Base-by-base conservation (phyloP, 208 protist species). In the Trypanosoma rangeli region DNA sequence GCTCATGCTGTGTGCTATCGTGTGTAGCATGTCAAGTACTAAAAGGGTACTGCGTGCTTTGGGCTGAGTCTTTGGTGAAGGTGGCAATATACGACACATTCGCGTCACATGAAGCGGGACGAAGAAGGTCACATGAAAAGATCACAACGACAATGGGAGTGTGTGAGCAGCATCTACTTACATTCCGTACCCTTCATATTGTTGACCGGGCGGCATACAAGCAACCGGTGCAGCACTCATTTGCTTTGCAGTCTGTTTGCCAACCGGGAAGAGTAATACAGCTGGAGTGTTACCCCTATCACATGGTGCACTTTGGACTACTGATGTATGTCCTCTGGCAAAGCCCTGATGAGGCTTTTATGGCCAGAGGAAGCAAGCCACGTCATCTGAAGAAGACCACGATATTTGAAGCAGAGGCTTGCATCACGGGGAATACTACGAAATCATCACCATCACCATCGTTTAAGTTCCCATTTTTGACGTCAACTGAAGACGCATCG, bases 221-320 rank as follows among this genome's bases (percentile, higher is more conserved):
- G 12, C 18, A 69, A 18, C 31, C 55, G 5, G 65, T 76, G 5
- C 60, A 54, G 0, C 69, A 68, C 15, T 84, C 83, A 13, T 92
- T 84, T 69, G 82, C 76, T 18, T 55, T 94, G 28, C 89, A 94
- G 68, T 92, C 86, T 1, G 63, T 94, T 24, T 73, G 87, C 33
- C 79, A 79, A 63, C 85, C 86, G 0, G 73, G 68, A 13, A 22
- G 50, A 28, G 68, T 64, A 8, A 63, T 80, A 0, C 70, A 78
- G 20, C 58, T 92, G 28, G 84, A 94, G 54, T 91, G 84, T 76
- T 94, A 94, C 68, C 82, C 89, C 3, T 69, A 74, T 1, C 89
- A 92, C 46, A 89, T 94, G 86, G 37, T 94, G 9, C 81, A 92
- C 68, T 88, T 94, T 66, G 86, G 82, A 1, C 24, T 91, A 16